Percentiles rank a stretch among this genome's conserved stretches.
These are phyloP conservation scores for Fagus sylvatica DNA, from an alignment of 306 rosid species.

Conservation along the genomic window DNA sequence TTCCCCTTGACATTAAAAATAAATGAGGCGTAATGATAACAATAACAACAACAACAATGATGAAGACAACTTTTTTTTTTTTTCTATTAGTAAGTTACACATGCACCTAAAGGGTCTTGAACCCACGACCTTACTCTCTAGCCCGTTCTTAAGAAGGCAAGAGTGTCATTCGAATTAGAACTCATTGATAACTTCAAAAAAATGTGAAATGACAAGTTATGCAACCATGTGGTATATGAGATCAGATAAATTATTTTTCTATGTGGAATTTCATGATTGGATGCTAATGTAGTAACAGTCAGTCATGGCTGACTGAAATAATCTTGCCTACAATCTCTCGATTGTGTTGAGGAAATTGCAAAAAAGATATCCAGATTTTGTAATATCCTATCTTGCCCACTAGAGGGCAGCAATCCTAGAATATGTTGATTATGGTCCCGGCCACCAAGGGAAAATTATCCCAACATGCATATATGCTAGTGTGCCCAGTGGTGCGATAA, in stretches of 20 bases:
- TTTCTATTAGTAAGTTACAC: no score
- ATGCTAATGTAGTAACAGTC: not conserved
- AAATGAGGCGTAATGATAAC: not conserved
- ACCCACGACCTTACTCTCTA: no score
- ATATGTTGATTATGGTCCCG: not conserved
- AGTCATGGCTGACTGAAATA: not conserved
- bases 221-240: not conserved
- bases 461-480: not conserved
- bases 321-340: not conserved
- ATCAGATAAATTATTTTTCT: not conserved
- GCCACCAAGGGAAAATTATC: not conserved
- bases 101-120: no score
- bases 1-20: not conserved
- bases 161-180: no score
- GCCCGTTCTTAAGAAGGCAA: no score
- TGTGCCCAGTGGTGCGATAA: not conserved
- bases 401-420: no score
- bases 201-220: not conserved
- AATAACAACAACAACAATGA: no score
- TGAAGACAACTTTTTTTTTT: not conserved
- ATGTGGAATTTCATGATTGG: no score
- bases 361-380: no score
- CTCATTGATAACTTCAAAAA: no score
- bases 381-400: not conserved
- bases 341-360: no score